Evolutionary conservation across 2,329 filamentous ascomycete species (phyloP).

Genomic region (Fusarium luffae): DNA sequence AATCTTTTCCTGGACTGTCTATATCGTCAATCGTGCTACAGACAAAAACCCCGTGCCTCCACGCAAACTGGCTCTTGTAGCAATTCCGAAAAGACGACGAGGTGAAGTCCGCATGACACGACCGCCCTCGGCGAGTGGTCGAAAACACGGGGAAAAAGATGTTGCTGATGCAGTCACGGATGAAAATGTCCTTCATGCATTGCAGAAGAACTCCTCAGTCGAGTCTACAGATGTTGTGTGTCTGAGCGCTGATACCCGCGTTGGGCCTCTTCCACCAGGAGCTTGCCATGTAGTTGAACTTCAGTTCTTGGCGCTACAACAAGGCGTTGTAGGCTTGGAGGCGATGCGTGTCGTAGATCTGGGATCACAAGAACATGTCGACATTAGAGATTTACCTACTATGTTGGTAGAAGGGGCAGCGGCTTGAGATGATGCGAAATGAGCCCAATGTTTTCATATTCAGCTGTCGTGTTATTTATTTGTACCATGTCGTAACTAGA

Average conservation of each 20-base stretch:
- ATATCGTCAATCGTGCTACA: slow-evolving; percentile 77
- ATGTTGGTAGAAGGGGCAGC: slow-evolving; percentile 64
- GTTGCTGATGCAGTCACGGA: slow-evolving; percentile 76
- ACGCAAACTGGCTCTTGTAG: slow-evolving; percentile 76
- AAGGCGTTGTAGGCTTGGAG: slow-evolving; percentile 77
- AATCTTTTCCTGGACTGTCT: slow-evolving; percentile 77
- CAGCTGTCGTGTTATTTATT: slow-evolving; percentile 31
- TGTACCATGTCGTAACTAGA: slow-evolving; percentile 38
- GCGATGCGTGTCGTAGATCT: slow-evolving; percentile 79
- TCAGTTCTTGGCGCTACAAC: slow-evolving; percentile 74
- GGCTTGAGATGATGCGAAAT: slow-evolving; percentile 32
- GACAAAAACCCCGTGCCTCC: slow-evolving; percentile 56
- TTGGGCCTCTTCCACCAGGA: slow-evolving; percentile 77
- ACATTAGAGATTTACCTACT: slow-evolving; percentile 78
- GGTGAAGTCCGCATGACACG: slow-evolving; percentile 64
- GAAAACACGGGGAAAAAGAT: slow-evolving; percentile 52
- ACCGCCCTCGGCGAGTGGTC: slow-evolving; percentile 62
- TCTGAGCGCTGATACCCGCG: slow-evolving; percentile 77
- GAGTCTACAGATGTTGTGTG: slow-evolving; percentile 78
- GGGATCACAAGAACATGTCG: slow-evolving; percentile 78
- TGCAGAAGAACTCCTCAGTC: slow-evolving; percentile 72
- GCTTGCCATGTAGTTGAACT: slow-evolving; percentile 80
- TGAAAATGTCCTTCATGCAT: slow-evolving; percentile 76
- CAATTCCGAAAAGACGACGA: slow-evolving; percentile 72
- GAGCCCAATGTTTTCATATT: slow-evolving; percentile 5